Evolutionary conservation across 768 basidiomycete species (phyloP), one percentile per base, ranked within the genome.

Genomic region (Leccinum fibrillosum): DNA sequence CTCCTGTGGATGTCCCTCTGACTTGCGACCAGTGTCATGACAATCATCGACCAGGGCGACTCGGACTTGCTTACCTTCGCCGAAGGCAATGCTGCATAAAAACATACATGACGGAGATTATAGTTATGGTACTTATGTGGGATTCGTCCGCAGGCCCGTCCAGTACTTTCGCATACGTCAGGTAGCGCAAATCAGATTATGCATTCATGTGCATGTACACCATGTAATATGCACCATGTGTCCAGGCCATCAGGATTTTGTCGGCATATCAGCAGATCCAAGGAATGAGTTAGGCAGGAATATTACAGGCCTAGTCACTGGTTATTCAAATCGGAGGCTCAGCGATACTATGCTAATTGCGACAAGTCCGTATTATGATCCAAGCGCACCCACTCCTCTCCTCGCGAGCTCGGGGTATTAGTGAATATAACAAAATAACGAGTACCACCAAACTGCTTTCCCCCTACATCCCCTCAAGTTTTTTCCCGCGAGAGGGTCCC

Each of bases 11-110:
- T 15, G 30, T 32, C 34, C 39, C 45, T 56, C 58, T 57, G 52
- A 69, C 19, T 30, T 55, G 45, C 52, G 52, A 57, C 10, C 62
- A 94, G 96, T 82, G 92, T 98, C 72, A 97, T 98, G 94, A 94
- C 94, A 65, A 86, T 99, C 76, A 81, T 85, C 66, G 94, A 98
- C 80, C 90, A 89, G 66, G 96, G 96, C 72, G 97, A 98, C 80
- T 94, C 92, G 63, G 96, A 98, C 76, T 82, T 99, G 69, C 87
- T 96, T 70, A 87, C 81, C 72, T 86, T 92, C 62, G 88, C 91
- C 59, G 92, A 92, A 79, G 86, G 81, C 49, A 82, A 77, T 56
- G 79, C 86, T 52, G 75, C 84, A 71, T 90, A 81, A 82, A 74
- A 47, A 30, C 47, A 57, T 42, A 28, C 4, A 26, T 7, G 15